phyloP scores from a whole-genome alignment of 306 rosid species.

The Psophocarpus tetragonolobus region DNA sequence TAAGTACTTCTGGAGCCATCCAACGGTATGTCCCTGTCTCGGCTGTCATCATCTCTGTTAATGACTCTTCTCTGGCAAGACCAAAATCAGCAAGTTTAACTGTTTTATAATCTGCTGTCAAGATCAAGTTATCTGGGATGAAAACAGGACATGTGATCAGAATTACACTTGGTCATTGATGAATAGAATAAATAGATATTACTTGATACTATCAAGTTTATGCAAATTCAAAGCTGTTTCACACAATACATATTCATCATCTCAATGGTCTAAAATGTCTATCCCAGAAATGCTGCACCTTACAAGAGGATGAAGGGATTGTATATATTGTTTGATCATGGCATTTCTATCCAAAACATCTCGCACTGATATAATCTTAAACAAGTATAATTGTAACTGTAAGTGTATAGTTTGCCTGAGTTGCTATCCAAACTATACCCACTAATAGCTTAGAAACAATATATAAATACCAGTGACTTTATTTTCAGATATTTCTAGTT shows the following conservation, averaged over 20 bases:
- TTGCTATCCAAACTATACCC: not conserved
- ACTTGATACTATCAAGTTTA: not conserved
- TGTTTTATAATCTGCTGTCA: slow-evolving; percentile 76
- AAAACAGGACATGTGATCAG: slow-evolving; percentile 28
- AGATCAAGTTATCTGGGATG: slow-evolving; percentile 70
- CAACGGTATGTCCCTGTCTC: slow-evolving; percentile 95
- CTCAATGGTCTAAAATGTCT: not conserved
- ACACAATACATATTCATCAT: not conserved
- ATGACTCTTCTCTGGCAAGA: slow-evolving; percentile 89
- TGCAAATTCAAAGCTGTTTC: not conserved
- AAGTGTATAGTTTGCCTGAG: not conserved
- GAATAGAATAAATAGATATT: not conserved
- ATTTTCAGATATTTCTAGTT: not conserved
- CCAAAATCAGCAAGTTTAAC: slow-evolving; percentile 90
- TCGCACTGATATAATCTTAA: not conserved
- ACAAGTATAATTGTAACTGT: not conserved
- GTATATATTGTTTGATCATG: not conserved
- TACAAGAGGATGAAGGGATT: not conserved
- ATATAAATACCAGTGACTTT: not conserved
- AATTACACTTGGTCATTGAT: not conserved
- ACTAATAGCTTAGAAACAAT: not conserved
- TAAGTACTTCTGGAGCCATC: slow-evolving; percentile 94
- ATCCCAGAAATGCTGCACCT: not conserved
- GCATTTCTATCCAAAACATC: not conserved
- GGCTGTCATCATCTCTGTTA: slow-evolving; percentile 95